Conservation (phyloP, 331 rosid genomes). For the Phaseolus coccineus region DNA sequence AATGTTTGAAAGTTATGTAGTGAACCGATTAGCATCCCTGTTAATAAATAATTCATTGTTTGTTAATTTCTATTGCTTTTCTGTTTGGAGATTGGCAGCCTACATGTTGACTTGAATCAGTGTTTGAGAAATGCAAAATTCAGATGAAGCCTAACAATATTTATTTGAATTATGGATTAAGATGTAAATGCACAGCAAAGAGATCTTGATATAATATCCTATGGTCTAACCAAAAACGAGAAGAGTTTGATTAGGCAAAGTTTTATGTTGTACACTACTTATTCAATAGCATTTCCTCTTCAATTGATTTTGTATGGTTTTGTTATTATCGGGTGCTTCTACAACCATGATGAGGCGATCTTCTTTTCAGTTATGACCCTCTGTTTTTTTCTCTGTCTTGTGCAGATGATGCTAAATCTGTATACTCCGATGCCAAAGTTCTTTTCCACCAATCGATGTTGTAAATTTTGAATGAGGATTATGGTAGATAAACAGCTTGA, state of each 20-base stretch:
- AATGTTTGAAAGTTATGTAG: background rate
- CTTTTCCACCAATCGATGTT: conserved; percentile 62
- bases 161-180: conserved; percentile 24
- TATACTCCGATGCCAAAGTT: conserved; percentile 63
- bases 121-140: conserved; percentile 31
- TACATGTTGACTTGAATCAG: conserved; percentile 11
- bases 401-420: conserved; percentile 77
- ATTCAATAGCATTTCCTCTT: conserved; percentile 9
- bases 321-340: conserved; percentile 6
- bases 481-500: conserved; percentile 10
- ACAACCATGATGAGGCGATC: background rate
- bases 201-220: too few relatives aligned
- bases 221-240: too few relatives aligned
- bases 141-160: conserved; percentile 2
- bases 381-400: conserved; percentile 22
- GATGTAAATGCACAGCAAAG: too few relatives aligned
- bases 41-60: background rate
- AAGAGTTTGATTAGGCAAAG: background rate
- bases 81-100: conserved; percentile 20
- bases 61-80: background rate
- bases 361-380: conserved; percentile 10
- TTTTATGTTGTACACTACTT: background rate
- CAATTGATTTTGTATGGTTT: conserved; percentile 20
- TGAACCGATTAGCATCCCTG: background rate
- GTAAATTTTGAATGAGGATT: conserved; percentile 45